These are phyloP conservation scores for Leucocoprinus sp. DNA, from an alignment of 768 basidiomycete genomes.

Conservation along the genomic window DNA sequence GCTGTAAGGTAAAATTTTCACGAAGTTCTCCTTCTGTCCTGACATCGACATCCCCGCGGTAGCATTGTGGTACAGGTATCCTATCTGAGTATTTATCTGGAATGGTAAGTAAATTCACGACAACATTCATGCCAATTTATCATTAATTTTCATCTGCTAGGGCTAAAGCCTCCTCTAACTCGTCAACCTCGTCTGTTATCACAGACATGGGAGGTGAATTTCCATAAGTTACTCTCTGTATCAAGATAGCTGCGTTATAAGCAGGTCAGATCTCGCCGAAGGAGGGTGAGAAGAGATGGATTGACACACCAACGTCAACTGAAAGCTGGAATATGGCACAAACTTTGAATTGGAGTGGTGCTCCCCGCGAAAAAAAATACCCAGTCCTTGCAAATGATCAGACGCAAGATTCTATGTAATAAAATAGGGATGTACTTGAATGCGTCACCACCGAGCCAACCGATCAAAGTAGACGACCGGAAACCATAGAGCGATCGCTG, in stretches of 20 bases:
- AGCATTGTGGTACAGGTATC: no score
- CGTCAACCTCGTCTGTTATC: conserved; percentile 52
- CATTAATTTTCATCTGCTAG: conserved; percentile 41
- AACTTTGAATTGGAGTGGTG: conserved; percentile 73
- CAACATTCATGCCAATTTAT: no score
- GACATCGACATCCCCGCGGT: no score
- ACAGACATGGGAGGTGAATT: conserved; percentile 49
- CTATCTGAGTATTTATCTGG: no score
- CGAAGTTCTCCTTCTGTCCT: no score
- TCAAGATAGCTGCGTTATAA: conserved; percentile 52
- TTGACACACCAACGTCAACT: conserved; percentile 58
- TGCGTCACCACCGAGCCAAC: conserved; percentile 77
- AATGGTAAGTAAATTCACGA: not conserved
- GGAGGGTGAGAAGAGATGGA: not conserved
- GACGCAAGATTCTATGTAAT: not conserved
- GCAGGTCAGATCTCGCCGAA: conserved; percentile 11
- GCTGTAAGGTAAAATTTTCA: no score
- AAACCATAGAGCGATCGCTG: conserved; percentile 80
- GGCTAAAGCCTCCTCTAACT: conserved; percentile 67
- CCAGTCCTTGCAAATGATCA: conserved; percentile 40
- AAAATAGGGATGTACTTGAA: conserved; percentile 55
- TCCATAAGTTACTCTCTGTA: conserved; percentile 71
- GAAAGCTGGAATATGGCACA: conserved; percentile 82
- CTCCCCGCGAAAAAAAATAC: conserved; percentile 71
- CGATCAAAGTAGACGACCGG: conserved; percentile 70